Evolutionary conservation across 2,329 filamentous ascomycete species (phyloP), one percentile per base, ranked within the genome.

Genomic region (Ophiostoma australiae): DNA sequence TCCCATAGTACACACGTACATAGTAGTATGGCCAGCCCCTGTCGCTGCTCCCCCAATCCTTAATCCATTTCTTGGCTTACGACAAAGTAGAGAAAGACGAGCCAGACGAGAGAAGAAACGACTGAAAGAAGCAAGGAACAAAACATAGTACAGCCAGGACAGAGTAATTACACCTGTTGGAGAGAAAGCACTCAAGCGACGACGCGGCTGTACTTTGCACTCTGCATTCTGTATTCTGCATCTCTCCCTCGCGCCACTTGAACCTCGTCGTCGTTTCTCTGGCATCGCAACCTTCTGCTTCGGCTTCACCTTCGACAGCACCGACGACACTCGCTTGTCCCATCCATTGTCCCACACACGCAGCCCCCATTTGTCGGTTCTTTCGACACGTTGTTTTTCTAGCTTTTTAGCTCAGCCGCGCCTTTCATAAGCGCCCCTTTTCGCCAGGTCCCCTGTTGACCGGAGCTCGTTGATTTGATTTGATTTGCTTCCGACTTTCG

Each of bases 1-100:
- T 10, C 33, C 33, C 63, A n/a, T 63, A 8, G 13, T 8, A 15
- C 7, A 2, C 52, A 8, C n/a, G n/a, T n/a, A n/a, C 35, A 37
- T 65, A 15, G 44, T 13, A 33, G n/a, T 63, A 31, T 27, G 23
- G 10, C 27, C 17, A 58, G n/a, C 52, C 61, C 63, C 63, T 66
- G 63, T 23, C 35, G 20, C 33, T 66, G 20, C 33, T 65, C 35
- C 27, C 58, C 63, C 8, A n/a, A 39, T 66, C 33, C 61, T 39
- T 39, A 27, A 39, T 39, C 17, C 63, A 66, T 65, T n/a, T 65
- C 61, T 65, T 65, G 61, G 61, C 61, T 35, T 65, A 41, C 61
- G 61, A 35, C 61, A 66, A 23, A 66, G 63, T 66, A 39, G 63
- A 66, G n/a, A 27, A 66, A 66, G 55, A 27, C 20, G n/a, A n/a